These are phyloP conservation scores for Candida easanensis DNA, from an alignment of 805 yeast species.

Conservation along the genomic window DNA sequence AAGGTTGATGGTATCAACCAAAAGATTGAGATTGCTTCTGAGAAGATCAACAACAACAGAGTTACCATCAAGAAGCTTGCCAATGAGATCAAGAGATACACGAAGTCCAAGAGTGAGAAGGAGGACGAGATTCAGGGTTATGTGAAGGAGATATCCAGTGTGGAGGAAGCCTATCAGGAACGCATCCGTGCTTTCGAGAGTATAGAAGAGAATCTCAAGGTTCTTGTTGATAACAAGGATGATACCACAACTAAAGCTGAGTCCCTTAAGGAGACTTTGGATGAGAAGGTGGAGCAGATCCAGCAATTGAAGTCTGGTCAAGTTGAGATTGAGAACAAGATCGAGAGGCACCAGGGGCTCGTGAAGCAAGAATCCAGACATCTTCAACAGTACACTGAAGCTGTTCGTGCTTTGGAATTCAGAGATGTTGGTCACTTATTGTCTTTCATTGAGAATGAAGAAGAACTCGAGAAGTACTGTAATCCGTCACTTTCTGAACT, in stretches of 20 bases:
- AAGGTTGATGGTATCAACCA: slow-evolving; percentile 75
- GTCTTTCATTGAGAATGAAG: slow-evolving; percentile 28
- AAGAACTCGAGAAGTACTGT: slow-evolving; percentile 25
- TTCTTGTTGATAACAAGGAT: slow-evolving; percentile 32
- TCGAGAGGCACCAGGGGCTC: slow-evolving; percentile 52
- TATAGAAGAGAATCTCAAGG: slow-evolving; percentile 34
- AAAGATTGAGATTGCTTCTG: slow-evolving; percentile 56
- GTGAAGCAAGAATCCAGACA: slow-evolving; percentile 39
- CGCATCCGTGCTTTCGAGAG: slow-evolving; percentile 28
- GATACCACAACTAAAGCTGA: slow-evolving; percentile 41
- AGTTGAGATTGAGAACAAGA: slow-evolving; percentile 60
- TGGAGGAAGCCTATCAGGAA: slow-evolving; percentile 30
- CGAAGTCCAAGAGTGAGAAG: slow-evolving; percentile 44
- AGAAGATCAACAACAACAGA: slow-evolving; percentile 55
- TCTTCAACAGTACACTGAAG: slow-evolving; percentile 32
- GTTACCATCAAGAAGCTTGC: slow-evolving; percentile 57
- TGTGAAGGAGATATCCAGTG: slow-evolving; percentile 33
- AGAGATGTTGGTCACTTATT: slow-evolving; percentile 47
- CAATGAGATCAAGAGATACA: slow-evolving; percentile 57
- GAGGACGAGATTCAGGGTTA: slow-evolving; percentile 42
- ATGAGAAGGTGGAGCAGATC: slow-evolving; percentile 40
- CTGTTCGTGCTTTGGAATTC: slow-evolving; percentile 42
- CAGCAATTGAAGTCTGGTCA: slow-evolving; percentile 62
- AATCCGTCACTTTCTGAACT: slow-evolving; percentile 38
- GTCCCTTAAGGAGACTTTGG: slow-evolving; percentile 37